Base-by-base conservation (phyloP, 768 basidiomycete species). In the Collybia nuda region DNA sequence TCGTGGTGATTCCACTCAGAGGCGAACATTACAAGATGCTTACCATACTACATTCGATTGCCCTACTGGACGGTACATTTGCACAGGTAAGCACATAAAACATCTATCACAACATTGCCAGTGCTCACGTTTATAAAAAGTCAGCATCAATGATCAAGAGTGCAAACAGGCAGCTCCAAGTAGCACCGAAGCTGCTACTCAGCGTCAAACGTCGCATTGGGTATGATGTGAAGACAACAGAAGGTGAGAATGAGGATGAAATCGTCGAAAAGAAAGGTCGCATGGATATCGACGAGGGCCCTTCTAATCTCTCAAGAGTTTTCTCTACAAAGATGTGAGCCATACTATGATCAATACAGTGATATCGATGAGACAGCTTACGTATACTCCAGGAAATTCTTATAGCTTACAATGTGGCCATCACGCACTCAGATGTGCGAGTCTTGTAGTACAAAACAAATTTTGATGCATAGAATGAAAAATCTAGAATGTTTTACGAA, bases 1-100 rank as follows among this genome's bases (percentile, higher is more conserved):
- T 58, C 28, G 35, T 50, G 17, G 50, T 45, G 4, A 40, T 58
- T 2, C 54, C 53, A 9, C 7, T 55, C 32, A 51, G 52, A 32
- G 50, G 29, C 6, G 17, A 50, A 14, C 35, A 49, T 23, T 40
- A 32, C 28, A 55, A 58, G 38, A 52, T 58, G 47, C 24, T 51
- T 2, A 23, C 50, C 1, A 41, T 53, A 15, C 19, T 58, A 17
- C 17, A 42, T 29, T 48, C 54, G 14, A 47, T 58, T 9, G 47
- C 44, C 0, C 35, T 54, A 5, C 23, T 57, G 9, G 49, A 57
- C n/a, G 38, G 56, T 9, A 29, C 4, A 32, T 52, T 51, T 38
- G 35, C 24, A 3, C 44, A 53, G 44, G 52, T 54, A 35, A 42
- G 45, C 15, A 40, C 5, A 5, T 28, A 28, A 40, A 2, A 28